phyloP scores from a whole-genome alignment of 768 basidiomycete species.

The Termitomyces sp. region DNA sequence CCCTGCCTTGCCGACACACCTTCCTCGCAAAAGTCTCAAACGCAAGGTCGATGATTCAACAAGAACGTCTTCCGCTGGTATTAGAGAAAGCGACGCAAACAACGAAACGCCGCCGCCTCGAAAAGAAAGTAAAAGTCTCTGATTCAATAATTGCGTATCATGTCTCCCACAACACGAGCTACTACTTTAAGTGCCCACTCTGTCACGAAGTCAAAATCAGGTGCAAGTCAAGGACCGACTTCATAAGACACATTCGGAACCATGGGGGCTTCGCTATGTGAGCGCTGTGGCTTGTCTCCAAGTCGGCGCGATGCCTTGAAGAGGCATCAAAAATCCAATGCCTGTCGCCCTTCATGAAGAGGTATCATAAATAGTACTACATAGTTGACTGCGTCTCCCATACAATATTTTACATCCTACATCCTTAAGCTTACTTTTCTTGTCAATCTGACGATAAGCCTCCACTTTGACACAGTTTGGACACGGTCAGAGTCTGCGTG shows the following conservation, averaged over 20 bases:
- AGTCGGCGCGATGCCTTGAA: neutral
- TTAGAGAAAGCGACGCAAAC: neutral
- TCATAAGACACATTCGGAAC: neutral
- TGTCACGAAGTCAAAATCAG: neutral
- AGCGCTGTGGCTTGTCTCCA: neutral
- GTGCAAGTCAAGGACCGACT: neutral
- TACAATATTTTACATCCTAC: too few relatives aligned
- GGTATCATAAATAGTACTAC: neutral
- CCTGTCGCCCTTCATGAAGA: neutral
- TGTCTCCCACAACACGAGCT: neutral
- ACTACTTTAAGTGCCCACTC: neutral
- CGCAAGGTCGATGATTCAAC: neutral
- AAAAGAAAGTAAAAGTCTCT: neutral
- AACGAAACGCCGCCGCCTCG: neutral
- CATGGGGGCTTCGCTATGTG: neutral
- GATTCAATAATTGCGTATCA: neutral
- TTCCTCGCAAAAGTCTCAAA: neutral
- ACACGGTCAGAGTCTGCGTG: neutral
- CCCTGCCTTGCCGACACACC: neutral
- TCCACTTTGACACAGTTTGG: neutral
- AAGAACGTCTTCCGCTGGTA: too few relatives aligned
- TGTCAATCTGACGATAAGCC: neutral
- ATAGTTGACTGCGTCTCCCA: too few relatives aligned
- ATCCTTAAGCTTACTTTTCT: neutral
- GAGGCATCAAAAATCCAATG: neutral